Base-by-base conservation (phyloP, 2,329 filamentous ascomycete species). In the Fusarium abutilonis region DNA sequence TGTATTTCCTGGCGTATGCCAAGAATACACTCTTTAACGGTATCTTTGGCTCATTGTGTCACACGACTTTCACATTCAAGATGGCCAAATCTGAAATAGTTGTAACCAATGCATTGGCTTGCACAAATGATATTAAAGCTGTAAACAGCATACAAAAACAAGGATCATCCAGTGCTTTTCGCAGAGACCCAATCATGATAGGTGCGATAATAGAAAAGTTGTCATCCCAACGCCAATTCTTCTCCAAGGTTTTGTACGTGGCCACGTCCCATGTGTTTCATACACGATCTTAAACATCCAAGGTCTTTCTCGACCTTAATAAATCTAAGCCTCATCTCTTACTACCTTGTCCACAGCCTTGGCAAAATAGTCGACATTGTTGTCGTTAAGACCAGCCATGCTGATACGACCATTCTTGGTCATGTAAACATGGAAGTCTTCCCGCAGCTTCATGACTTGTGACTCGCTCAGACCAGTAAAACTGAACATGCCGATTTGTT, bases 401-500 rank as follows among this genome's bases (percentile, higher is more conserved):
- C 91, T 96, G 78, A 98, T 97, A 44, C 95, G 90, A 19, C 95
- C 95, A 74, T 99, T 99, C 86, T 97, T 97, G 67, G 94, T 98
- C 86, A 94, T 93, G 80, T 95, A 95, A 50, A 95, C 83, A 76
- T 95, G 91, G 57, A 82, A 86, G 46, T 91, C 85, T 60, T 86
- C 82, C 48, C 89, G 84, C 60, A 95, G 79, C 78, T 86, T 87
- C 68, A 84, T 69, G 8, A 94, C 91, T 75, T 95, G 91, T 61
- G 85, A 74, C 79, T 93, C 90, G 11, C 76, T 85, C 74, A 96
- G 78, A 11, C 92, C 92, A 1, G 92, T 96, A 77, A 96, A 99
- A 76, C 89, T 94, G 81, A 99, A 99, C 95, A 99, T 99, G 80
- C 95, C 95, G 74, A 99, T 99, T 84, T 99, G 95, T 72, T 96